Conservation (phyloP, 179 eudicot species). For the Spinacia oleracea region DNA sequence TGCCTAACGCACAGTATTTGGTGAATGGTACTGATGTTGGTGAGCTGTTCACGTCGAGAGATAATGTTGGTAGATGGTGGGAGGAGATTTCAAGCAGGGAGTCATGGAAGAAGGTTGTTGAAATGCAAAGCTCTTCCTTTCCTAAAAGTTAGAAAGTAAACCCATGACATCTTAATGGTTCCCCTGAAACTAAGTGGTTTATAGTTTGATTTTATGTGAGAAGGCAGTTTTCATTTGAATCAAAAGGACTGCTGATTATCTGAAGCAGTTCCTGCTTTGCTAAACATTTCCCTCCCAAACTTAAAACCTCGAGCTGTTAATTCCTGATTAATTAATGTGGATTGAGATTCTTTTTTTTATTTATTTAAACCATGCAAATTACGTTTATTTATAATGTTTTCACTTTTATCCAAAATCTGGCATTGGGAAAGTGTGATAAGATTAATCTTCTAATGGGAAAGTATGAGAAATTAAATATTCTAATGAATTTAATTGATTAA, state of each 20-base stretch:
- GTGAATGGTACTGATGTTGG: slow-evolving; percentile 47
- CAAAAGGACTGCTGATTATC: neutral
- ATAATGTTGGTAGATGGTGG: slow-evolving; percentile 89
- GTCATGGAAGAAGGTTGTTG: slow-evolving; percentile 83
- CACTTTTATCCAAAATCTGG: too few species aligned
- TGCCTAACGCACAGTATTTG: slow-evolving; percentile 66
- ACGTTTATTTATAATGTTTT: too few species aligned
- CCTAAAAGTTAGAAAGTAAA: neutral
- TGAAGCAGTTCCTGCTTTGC: neutral
- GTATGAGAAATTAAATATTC: too few species aligned
- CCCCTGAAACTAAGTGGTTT: neutral
- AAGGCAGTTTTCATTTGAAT: neutral
- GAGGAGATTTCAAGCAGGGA: slow-evolving; percentile 61
- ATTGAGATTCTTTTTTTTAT: too few species aligned
- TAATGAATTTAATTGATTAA: too few species aligned
- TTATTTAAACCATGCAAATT: too few species aligned
- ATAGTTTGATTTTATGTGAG: neutral
- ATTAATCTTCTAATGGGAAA: too few species aligned
- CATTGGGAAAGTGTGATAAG: too few species aligned
- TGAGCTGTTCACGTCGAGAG: slow-evolving; percentile 59
- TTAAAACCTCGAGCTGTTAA: neutral
- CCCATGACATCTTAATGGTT: neutral
- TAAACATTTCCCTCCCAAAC: neutral
- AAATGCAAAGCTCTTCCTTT: slow-evolving; percentile 58
- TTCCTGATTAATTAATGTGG: too few species aligned